Conservation (phyloP, 2,329 filamentous ascomycete genomes). For the Sordariomycetes sp. region DNA sequence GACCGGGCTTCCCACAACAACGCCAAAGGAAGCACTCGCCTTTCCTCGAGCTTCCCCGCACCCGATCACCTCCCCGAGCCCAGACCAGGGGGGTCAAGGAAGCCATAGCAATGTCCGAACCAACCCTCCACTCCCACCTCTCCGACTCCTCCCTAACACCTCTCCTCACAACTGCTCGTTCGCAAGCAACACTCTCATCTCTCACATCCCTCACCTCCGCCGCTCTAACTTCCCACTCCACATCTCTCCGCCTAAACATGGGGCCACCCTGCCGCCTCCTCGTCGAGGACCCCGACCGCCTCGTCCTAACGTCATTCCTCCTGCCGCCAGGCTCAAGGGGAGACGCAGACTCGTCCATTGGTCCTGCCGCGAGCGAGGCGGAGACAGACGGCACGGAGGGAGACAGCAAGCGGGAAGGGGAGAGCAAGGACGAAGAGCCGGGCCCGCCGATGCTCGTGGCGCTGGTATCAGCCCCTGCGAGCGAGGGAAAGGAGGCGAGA, state of each 20-base stretch:
- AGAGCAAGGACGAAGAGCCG: not conserved
- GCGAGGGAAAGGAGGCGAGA: slow-evolving; percentile 38
- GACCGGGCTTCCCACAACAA: too few relatives aligned
- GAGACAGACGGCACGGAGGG: not conserved
- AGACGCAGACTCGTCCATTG: not conserved
- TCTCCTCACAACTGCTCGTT: slow-evolving; percentile 41
- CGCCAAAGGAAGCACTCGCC: too few relatives aligned
- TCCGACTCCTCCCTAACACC: slow-evolving; percentile 46
- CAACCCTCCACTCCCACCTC: slow-evolving; percentile 42
- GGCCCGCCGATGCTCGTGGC: slow-evolving; percentile 39
- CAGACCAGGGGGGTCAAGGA: slow-evolving; percentile 16
- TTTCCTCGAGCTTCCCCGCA: too few relatives aligned
- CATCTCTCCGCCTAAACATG: slow-evolving; percentile 39
- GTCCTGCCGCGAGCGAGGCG: not conserved
- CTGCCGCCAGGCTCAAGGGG: not conserved
- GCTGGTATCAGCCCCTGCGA: slow-evolving; percentile 40
- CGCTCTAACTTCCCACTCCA: slow-evolving; percentile 41
- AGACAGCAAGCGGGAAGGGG: not conserved
- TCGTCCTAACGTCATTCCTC: slow-evolving; percentile 27
- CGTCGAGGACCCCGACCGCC: slow-evolving; percentile 39
- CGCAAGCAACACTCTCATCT: slow-evolving; percentile 31
- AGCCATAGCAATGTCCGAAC: slow-evolving; percentile 22
- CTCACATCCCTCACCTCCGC: slow-evolving; percentile 40
- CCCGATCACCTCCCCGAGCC: slow-evolving; percentile 6
- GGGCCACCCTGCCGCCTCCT: slow-evolving; percentile 46